Base-by-base conservation (phyloP, 2,329 filamentous ascomycete species). In the Calonectria pauciramosa region DNA sequence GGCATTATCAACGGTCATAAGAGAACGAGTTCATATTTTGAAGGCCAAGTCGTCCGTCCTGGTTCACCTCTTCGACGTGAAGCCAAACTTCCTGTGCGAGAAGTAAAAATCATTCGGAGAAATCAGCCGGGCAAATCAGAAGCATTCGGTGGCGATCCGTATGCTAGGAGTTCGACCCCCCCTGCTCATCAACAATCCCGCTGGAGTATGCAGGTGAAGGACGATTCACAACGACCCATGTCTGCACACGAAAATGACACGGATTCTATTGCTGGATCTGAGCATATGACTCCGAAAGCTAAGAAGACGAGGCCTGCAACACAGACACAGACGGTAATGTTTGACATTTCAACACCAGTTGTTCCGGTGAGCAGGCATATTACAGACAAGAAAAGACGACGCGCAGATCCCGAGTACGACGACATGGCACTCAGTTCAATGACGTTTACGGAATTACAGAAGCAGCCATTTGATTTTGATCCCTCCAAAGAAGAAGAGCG, bases 391-490 rank as follows among this genome's bases (percentile, higher is more conserved):
- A 88, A 87, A 70, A 88, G 89, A 41, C 85, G 86, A 18, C 86
- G 84, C 2, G 82, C 82, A 44, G 88, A 85, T 72, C 85, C 87
- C 36, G 91, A 92, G 80, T 92, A 92, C 76, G 89, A 91, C 74
- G 91, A 92, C 80, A 87, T 87, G 54, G 85, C 87, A 51, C 85
- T 92, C n/a, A 86, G 86, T 74, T 81, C 82, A 13, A 92, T 92
- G 91, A 85, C 85, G 54, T 92, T 88, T 80, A 77, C 85, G 3
- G 86, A 89, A 36, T 84, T 92, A 16, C 86, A 85, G 67, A 83
- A 84, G 3, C 89, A 92, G 77, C 85, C 87, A 0, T 92, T 92
- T 75, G 91, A 92, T 79, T 88, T 88, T 73, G 90, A 92, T 75
- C 90, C 90, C 4, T 85, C 89, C 60, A 86, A 87, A 68, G 85